Conservation (phyloP, 176 grass and related monocot species). For the Eremochloa ophiuroides region DNA sequence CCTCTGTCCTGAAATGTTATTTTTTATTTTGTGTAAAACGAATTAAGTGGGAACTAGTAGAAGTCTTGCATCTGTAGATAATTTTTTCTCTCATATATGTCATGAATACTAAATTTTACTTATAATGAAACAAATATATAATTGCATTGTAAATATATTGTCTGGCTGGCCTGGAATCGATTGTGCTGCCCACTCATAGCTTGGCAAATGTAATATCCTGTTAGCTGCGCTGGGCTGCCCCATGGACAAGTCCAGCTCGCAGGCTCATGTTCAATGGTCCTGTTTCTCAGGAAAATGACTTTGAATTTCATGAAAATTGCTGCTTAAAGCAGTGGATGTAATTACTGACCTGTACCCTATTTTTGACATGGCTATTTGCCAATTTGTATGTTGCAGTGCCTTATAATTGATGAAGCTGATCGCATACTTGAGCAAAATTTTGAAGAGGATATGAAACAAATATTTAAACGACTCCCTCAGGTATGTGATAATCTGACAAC, state of each 20-base stretch:
- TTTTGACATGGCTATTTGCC: conserved; percentile 10
- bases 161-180: no score
- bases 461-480: conserved; percentile 83
- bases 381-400: conserved; percentile 51
- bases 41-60: background rate
- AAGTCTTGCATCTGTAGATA: background rate
- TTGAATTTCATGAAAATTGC: background rate
- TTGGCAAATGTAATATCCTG: background rate
- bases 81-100: background rate
- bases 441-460: conserved; percentile 95
- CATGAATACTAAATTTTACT: no score
- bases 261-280: background rate
- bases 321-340: no score
- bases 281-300: background rate
- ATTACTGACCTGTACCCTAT: background rate
- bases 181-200: no score
- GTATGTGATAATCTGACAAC: conserved; percentile 32
- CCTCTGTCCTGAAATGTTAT: background rate
- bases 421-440: conserved; percentile 85
- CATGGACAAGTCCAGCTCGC: background rate
- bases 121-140: no score
- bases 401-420: conserved; percentile 95
- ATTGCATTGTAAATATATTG: no score
- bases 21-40: background rate
- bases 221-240: background rate